phyloP scores from a whole-genome alignment of 192 early-diverging fungal genomes.

The Phlyctochytrium bullatum region DNA sequence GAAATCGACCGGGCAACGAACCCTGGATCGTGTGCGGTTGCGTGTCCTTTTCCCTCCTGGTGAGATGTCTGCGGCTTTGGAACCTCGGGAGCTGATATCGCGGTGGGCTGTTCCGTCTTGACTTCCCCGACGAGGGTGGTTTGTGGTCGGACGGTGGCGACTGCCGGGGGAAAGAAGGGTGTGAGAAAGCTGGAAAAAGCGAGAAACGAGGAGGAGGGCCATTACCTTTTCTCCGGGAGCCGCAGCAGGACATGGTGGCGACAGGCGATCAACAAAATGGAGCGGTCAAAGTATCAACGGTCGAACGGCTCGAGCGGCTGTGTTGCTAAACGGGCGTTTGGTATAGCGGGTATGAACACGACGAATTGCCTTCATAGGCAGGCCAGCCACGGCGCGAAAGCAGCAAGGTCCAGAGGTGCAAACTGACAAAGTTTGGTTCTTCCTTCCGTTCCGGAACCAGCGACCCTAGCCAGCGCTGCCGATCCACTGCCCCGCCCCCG shows the following conservation, averaged over 20 bases:
- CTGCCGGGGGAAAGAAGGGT: neutral
- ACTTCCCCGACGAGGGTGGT: neutral
- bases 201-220: neutral
- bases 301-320: too few relatives aligned
- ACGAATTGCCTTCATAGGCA: too few relatives aligned
- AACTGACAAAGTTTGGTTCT: too few relatives aligned
- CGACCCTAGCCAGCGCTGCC: too few relatives aligned
- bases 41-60: neutral
- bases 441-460: too few relatives aligned
- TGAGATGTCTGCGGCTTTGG: neutral
- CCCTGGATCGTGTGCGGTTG: neutral
- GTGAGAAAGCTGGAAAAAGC: neutral
- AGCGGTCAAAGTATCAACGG: too few relatives aligned
- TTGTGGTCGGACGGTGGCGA: neutral
- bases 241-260: constrained; percentile 8
- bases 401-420: too few relatives aligned
- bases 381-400: too few relatives aligned
- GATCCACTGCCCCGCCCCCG: too few relatives aligned
- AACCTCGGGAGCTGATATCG: neutral
- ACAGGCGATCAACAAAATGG: too few relatives aligned
- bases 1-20: neutral
- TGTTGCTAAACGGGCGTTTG: too few relatives aligned
- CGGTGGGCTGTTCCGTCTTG: neutral
- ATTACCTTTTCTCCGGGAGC: neutral
- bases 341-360: too few relatives aligned